These are phyloP conservation scores for Stagonosporopsis rhizophila DNA, from an alignment of 2,329 filamentous ascomycete species.

Conservation along the genomic window DNA sequence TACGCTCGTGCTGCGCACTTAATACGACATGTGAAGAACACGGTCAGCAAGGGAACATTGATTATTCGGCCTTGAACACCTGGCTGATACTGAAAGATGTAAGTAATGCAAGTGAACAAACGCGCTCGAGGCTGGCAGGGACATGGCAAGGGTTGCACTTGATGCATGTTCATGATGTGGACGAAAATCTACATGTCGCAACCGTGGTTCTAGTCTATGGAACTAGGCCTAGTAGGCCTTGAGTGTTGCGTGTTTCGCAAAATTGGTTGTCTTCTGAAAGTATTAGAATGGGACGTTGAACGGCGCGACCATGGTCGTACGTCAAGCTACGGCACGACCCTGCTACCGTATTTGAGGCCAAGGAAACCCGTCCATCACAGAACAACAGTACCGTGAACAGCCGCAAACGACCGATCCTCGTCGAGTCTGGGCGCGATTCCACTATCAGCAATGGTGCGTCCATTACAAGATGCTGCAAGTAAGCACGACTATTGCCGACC, in stretches of 20 bases:
- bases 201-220: background rate
- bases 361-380: background rate
- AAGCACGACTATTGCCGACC: too few relatives aligned
- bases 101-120: too few relatives aligned
- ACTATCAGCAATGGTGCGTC: background rate
- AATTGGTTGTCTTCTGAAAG: conserved; percentile 13
- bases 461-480: background rate
- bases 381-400: background rate
- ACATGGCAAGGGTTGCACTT: background rate
- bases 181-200: background rate
- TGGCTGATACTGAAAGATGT: background rate
- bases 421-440: background rate
- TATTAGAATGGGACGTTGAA: background rate
- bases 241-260: background rate
- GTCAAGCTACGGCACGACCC: background rate
- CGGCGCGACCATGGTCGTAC: conserved; percentile 1
- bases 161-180: background rate
- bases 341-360: background rate
- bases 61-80: background rate
- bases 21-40: background rate
- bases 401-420: background rate
- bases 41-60: background rate
- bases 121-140: background rate
- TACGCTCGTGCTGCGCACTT: background rate
- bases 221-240: background rate